Conservation (phyloP, 192 early-diverging fungal genomes). For the Chytriomyces hyalinus region DNA sequence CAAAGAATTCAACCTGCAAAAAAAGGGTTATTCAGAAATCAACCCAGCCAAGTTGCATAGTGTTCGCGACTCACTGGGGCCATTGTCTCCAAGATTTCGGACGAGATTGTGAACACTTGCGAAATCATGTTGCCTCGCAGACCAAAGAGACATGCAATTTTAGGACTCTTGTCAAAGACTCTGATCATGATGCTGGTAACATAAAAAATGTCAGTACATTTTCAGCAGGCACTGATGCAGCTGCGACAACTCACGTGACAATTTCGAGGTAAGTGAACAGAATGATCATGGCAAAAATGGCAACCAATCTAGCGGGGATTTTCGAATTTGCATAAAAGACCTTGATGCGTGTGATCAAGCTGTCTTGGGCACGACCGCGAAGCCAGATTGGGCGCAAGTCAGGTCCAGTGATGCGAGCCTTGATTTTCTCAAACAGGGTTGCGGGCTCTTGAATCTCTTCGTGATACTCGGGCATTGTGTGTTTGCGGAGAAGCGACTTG, state of each 20-base stretch:
- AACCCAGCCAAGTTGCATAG: neutral
- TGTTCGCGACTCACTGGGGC: neutral
- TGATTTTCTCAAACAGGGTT: no score
- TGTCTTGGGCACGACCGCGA: neutral
- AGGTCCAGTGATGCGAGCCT: no score
- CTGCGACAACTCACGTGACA: no score
- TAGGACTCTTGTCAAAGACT: neutral
- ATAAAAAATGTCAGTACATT: neutral
- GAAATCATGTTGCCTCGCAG: neutral
- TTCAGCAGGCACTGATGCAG: neutral
- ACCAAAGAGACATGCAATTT: neutral
- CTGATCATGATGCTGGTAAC: neutral
- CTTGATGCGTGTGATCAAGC: neutral
- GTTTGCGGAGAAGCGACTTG: neutral
- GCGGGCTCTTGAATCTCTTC: neutral
- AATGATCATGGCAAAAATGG: no score
- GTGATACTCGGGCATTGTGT: neutral
- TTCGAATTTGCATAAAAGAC: no score
- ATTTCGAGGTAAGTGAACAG: no score
- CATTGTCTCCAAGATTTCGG: no score
- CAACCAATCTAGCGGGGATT: no score
- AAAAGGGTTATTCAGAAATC: conserved; percentile 9
- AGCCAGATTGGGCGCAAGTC: conserved; percentile 18
- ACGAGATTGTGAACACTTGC: neutral
- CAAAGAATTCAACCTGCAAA: neutral